These are phyloP conservation scores for Ceratobasidium sp. DNA, from an alignment of 1,284 basidiomycete genomes.

Conservation along the genomic window DNA sequence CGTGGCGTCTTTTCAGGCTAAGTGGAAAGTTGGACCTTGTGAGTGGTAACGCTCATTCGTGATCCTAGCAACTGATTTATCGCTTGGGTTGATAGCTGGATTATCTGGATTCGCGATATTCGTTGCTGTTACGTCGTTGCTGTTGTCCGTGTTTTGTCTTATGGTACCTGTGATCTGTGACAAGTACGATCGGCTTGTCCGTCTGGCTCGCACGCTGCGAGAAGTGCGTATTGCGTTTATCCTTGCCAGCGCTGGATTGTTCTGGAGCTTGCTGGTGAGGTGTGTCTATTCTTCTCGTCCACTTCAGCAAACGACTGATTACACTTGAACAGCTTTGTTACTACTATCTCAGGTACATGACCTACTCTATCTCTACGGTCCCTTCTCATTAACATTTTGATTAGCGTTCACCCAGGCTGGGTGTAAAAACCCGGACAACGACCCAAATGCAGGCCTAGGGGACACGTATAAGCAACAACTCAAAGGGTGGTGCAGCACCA, in stretches of 20 bases:
- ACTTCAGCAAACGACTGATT: neutral
- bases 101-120: constrained; percentile 85
- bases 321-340: constrained; percentile 55
- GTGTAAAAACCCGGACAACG: constrained; percentile 78
- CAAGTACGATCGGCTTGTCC: constrained; percentile 77
- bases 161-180: constrained; percentile 81
- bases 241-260: constrained; percentile 68
- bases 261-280: constrained; percentile 73
- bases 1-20: constrained; percentile 82
- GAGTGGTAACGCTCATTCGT: constrained; percentile 51
- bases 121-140: constrained; percentile 69
- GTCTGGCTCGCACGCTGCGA: constrained; percentile 75
- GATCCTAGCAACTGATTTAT: constrained; percentile 11
- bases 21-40: constrained; percentile 83
- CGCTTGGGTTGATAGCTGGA: constrained; percentile 63
- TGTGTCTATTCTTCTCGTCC: constrained; percentile 51
- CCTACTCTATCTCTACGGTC: neutral
- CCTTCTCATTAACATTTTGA: constrained; percentile 52
- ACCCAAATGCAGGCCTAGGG: constrained; percentile 71
- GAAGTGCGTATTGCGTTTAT: constrained; percentile 83
- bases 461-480: constrained; percentile 71
- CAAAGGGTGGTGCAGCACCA: constrained; percentile 82
- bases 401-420: constrained; percentile 80
- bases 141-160: constrained; percentile 73
- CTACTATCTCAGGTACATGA: constrained; percentile 46